Evolutionary conservation across 2,329 filamentous ascomycete genomes (phyloP).

Genomic region (Aspergillus glaucus): DNA sequence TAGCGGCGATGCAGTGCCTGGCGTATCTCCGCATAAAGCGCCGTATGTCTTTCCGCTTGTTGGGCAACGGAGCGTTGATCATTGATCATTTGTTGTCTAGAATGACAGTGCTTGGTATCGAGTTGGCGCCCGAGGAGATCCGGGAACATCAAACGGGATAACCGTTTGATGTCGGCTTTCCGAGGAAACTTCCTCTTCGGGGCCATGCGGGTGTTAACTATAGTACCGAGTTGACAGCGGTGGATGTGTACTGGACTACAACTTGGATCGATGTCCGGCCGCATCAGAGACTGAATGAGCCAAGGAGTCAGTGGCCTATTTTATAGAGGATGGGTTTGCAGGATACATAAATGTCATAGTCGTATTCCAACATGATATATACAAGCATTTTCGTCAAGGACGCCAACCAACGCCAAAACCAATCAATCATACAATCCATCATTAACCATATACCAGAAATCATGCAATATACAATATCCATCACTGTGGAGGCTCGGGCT

Average conservation of each 20-base stretch:
- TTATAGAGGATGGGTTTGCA: too few relatives aligned
- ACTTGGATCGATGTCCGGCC: background rate
- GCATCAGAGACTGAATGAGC: background rate
- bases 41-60: slow-evolving; percentile 50
- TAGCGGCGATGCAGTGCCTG: slow-evolving; percentile 29
- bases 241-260: background rate
- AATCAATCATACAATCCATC: background rate
- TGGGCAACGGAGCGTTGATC: slow-evolving; percentile 46
- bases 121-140: slow-evolving; percentile 48
- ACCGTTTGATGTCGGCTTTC: slow-evolving; percentile 52
- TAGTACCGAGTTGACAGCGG: background rate
- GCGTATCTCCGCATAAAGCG: slow-evolving; percentile 49
- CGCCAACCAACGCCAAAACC: background rate
- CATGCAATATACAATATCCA: background rate
- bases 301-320: too few relatives aligned
- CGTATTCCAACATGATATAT: background rate
- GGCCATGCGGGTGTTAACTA: background rate
- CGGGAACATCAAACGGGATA: slow-evolving; percentile 48
- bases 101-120: slow-evolving; percentile 47
- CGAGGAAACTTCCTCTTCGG: background rate
- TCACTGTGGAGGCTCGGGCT: background rate
- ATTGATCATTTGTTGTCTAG: slow-evolving; percentile 48
- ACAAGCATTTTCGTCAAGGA: background rate
- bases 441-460: background rate
- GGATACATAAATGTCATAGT: too few relatives aligned